Evolutionary conservation across 139 green algal species (phyloP), one percentile per base, ranked within the genome.

Genomic region (Tetradesmus lagerheimii): DNA sequence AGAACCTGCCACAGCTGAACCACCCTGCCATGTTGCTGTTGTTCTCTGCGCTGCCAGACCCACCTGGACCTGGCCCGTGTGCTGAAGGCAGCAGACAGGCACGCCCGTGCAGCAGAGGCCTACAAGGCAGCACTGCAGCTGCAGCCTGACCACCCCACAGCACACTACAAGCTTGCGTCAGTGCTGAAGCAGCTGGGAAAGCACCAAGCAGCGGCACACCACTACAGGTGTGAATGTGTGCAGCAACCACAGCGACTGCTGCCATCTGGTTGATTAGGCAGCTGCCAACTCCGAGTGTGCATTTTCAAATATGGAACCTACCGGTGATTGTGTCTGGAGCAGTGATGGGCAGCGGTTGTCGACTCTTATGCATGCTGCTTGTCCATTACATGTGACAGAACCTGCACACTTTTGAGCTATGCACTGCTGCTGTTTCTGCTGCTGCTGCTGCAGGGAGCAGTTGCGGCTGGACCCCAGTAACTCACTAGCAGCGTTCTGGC

Each of bases 401-500:
- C n/a, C n/a, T n/a, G n/a, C n/a, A n/a, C n/a, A n/a, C n/a, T n/a
- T n/a, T n/a, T n/a, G n/a, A 75, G 66, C 84, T 62, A 35, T 45
- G 12, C 39, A 34, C 67, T 82, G 66, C 29, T 82, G 27, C 14
- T 88, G 4, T 43, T 37, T 8, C 47, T 81, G 41, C 71, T 47
- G 4, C 57, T 90, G 41, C 43, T 29, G 14, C 71, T 45, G 18
- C 83, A 94, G 92, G 88, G 71, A 89, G 62, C 94, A 96, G 79
- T 81, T 94, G 83, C 39, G 87, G 29, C 15, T 94, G 0, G 86
- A 90, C 39, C 91, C 94, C 16, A 77, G 84, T 34, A 77, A 95
- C 41, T 50, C 85, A 37, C 74, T 90, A 14, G 89, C 90, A 8
- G 43, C 39, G 0, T 96, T 96, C 84, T 96, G 94, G 94, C 82